These are phyloP conservation scores for Cercophora scortea DNA, from an alignment of 495 filamentous ascomycete genomes.

Conservation along the genomic window DNA sequence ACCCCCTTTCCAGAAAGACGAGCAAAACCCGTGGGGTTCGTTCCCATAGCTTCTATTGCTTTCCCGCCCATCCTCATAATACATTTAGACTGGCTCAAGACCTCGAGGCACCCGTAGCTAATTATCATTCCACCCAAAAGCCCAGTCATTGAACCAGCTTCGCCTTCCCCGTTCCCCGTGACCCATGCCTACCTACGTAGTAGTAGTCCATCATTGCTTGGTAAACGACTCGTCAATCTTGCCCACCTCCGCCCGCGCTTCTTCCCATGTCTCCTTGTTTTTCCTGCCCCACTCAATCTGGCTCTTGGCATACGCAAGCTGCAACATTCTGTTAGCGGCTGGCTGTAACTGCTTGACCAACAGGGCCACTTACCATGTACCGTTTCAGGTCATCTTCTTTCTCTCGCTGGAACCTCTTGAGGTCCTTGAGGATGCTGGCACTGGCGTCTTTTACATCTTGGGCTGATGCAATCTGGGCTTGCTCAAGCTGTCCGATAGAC, in stretches of 20 bases:
- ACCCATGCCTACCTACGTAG: too few species aligned
- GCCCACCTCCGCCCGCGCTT: constrained; percentile 84
- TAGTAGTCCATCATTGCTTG: too few species aligned
- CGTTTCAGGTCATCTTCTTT: constrained; percentile 90
- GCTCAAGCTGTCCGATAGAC: constrained; percentile 65
- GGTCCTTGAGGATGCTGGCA: constrained; percentile 72
- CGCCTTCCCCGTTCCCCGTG: too few species aligned
- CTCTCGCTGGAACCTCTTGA: constrained; percentile 85
- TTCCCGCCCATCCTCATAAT: not conserved
- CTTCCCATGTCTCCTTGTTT: constrained; percentile 92
- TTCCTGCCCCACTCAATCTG: constrained; percentile 99
- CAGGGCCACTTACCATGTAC: constrained; percentile 72
- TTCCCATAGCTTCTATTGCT: not conserved
- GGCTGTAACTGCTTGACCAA: not conserved
- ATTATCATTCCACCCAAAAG: too few species aligned
- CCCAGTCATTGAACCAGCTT: too few species aligned
- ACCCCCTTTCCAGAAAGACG: too few species aligned
- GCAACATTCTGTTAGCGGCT: constrained; percentile 11
- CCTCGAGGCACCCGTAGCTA: too few species aligned
- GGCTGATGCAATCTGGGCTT: constrained; percentile 76
- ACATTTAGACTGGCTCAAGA: not conserved
- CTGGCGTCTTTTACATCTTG: constrained; percentile 90
- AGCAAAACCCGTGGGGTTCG: too few species aligned
- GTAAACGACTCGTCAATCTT: constrained; percentile 60
- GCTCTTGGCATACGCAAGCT: constrained; percentile 89